Evolutionary conservation across 2,329 filamentous ascomycete genomes (phyloP).

Genomic region (Cytospora piceae): DNA sequence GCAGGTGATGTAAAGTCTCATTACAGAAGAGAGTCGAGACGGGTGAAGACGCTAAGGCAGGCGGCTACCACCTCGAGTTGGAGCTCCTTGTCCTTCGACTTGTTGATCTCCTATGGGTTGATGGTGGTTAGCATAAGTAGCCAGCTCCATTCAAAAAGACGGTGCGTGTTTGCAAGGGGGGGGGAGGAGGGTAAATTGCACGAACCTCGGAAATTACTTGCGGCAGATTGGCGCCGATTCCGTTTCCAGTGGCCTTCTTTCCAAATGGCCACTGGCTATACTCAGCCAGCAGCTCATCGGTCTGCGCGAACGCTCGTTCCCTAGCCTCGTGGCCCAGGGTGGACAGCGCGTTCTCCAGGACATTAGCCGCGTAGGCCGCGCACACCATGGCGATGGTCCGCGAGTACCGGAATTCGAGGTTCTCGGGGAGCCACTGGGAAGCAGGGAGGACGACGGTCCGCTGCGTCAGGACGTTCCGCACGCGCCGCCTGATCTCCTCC

Average conservation of each 20-base stretch:
- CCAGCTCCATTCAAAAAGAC: conserved; percentile 1
- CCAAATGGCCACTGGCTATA: conserved; percentile 98
- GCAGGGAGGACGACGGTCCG: conserved; percentile 88
- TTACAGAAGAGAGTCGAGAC: conserved; percentile 93
- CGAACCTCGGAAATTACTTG: conserved; percentile 77
- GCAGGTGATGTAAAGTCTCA: conserved; percentile 3
- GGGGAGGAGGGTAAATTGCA: conserved; percentile 33
- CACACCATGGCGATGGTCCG: conserved; percentile 96
- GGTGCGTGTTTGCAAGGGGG: too few species aligned
- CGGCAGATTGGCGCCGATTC: conserved; percentile 89
- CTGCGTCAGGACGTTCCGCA: conserved; percentile 89
- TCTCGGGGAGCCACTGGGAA: conserved; percentile 89
- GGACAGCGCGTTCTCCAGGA: conserved; percentile 95
- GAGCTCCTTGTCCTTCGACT: conserved; percentile 88
- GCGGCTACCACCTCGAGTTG: conserved; percentile 97
- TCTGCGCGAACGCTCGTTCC: conserved; percentile 94
- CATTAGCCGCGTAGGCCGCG: conserved; percentile 96
- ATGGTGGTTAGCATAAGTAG: conserved; percentile 17
- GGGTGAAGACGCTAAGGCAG: conserved; percentile 95
- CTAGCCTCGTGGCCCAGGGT: conserved; percentile 92
- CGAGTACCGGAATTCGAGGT: conserved; percentile 90
- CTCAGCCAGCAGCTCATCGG: conserved; percentile 91
- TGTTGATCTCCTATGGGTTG: conserved; percentile 70
- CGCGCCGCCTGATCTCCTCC: conserved; percentile 92
- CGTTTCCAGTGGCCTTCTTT: conserved; percentile 75